These are phyloP conservation scores for Phytophthora quininea DNA, from an alignment of 352 stramenopile species.

Conservation along the genomic window DNA sequence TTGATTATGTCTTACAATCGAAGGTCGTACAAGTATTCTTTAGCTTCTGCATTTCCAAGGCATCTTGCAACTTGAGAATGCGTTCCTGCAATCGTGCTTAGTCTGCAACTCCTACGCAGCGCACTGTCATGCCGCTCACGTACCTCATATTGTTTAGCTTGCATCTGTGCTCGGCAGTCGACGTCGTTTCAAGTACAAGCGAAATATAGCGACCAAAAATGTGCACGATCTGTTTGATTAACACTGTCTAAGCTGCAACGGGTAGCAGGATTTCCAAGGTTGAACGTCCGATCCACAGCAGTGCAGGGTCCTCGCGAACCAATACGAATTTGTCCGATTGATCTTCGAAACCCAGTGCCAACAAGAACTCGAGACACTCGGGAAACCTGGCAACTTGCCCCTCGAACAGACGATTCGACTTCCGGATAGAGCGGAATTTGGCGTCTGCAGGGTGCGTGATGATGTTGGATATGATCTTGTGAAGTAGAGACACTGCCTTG, in stretches of 20 bases:
- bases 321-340: slow-evolving; percentile 61
- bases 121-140: background rate
- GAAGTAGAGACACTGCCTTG: slow-evolving; percentile 49
- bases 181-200: background rate
- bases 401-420: slow-evolving; percentile 67
- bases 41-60: slow-evolving; percentile 78
- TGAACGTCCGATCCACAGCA: slow-evolving; percentile 75
- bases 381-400: slow-evolving; percentile 52
- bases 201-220: too few species aligned
- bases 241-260: slow-evolving; percentile 11
- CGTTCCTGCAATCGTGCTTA: slow-evolving; percentile 47
- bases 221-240: background rate
- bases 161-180: slow-evolving; percentile 33
- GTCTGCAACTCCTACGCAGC: background rate
- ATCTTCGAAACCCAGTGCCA: slow-evolving; percentile 71
- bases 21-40: slow-evolving; percentile 81
- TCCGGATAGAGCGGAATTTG: slow-evolving; percentile 75
- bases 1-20: background rate
- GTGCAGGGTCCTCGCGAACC: slow-evolving; percentile 55
- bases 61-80: slow-evolving; percentile 83
- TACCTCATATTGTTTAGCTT: slow-evolving; percentile 74
- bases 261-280: slow-evolving; percentile 61
- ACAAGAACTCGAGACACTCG: slow-evolving; percentile 70
- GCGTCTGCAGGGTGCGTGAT: slow-evolving; percentile 52
- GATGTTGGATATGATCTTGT: slow-evolving; percentile 82